Evolutionary conservation across 805 yeast genomes (phyloP).

Genomic region (Wickerhamomyces subpelliculosus): DNA sequence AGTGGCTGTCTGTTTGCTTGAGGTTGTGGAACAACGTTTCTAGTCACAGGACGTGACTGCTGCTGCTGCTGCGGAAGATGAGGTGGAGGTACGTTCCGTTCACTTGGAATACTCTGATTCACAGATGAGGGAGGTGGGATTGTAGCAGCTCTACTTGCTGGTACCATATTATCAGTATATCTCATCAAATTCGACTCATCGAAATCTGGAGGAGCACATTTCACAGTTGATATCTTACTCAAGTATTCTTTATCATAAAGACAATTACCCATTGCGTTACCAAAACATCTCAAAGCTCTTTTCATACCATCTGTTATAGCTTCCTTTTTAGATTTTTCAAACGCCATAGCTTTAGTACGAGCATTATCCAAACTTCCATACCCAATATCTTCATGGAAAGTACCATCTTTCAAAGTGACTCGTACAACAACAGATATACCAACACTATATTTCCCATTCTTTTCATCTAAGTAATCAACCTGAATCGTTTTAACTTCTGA

Average conservation of each 20-base stretch:
- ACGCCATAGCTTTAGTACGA: conserved; percentile 63
- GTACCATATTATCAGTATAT: conserved; percentile 14
- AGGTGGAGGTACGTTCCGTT: not conserved
- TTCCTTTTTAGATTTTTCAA: conserved; percentile 78
- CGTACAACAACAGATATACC: conserved; percentile 72
- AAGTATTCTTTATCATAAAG: conserved; percentile 70
- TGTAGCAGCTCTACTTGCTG: conserved; percentile 11
- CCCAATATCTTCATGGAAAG: conserved; percentile 77
- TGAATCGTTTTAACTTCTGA: conserved; percentile 60
- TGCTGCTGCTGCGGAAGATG: conserved; percentile 1
- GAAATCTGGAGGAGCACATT: conserved; percentile 38
- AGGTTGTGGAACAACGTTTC: not conserved
- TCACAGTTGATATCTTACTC: conserved; percentile 34
- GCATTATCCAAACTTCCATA: conserved; percentile 81
- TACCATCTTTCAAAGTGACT: conserved; percentile 67
- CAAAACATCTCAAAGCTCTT: conserved; percentile 72
- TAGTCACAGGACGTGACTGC: too few relatives aligned
- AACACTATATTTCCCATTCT: conserved; percentile 48
- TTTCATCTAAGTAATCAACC: conserved; percentile 66
- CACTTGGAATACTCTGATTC: not conserved
- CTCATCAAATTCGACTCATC: conserved; percentile 36
- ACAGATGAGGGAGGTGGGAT: conserved; percentile 4
- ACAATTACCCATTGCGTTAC: conserved; percentile 79
- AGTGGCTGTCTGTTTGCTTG: not conserved
- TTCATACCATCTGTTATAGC: conserved; percentile 81